Evolutionary conservation across 805 yeast genomes (phyloP).

Genomic region (Kazachstania taianensis): DNA sequence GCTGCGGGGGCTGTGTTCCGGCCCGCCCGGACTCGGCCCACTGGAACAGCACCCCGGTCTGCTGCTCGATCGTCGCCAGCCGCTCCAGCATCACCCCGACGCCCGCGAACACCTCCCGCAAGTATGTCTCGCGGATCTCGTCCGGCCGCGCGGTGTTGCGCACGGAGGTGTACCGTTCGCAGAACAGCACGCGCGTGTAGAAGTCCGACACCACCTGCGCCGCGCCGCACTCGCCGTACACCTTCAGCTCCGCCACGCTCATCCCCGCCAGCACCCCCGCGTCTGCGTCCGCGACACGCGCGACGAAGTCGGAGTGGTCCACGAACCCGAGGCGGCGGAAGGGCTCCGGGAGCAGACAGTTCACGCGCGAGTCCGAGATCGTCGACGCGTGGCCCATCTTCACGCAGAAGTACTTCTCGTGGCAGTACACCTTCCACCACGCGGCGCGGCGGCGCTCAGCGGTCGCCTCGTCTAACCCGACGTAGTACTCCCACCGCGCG

Average conservation of each 20-base stretch:
- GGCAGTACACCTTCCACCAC: slow-evolving; percentile 25
- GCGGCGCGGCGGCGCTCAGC: slow-evolving; percentile 22
- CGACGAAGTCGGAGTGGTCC: slow-evolving; percentile 14
- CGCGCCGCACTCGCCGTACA: slow-evolving; percentile 17
- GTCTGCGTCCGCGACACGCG: slow-evolving; percentile 1
- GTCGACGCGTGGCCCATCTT: slow-evolving; percentile 16
- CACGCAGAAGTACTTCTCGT: slow-evolving; percentile 14
- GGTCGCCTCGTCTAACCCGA: slow-evolving; percentile 20
- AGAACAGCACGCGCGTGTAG: slow-evolving; percentile 16
- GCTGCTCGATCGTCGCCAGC: slow-evolving; percentile 13
- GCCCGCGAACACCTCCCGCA: slow-evolving; percentile 15
- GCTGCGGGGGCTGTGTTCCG: not conserved
- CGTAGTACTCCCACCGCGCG: slow-evolving; percentile 28
- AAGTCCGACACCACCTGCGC: slow-evolving; percentile 13
- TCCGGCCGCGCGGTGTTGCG: slow-evolving; percentile 19
- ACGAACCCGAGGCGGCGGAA: slow-evolving; percentile 12
- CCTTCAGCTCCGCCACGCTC: slow-evolving; percentile 9
- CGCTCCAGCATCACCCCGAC: slow-evolving; percentile 7
- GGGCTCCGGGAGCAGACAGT: slow-evolving; percentile 20
- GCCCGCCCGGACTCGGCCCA: slow-evolving; percentile 3
- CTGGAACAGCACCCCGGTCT: slow-evolving; percentile 13
- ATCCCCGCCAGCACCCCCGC: slow-evolving; percentile 8
- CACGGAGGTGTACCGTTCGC: slow-evolving; percentile 21
- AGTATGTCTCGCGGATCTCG: slow-evolving; percentile 9
- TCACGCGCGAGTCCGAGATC: slow-evolving; percentile 16